Evolutionary conservation across 257 asterid species (phyloP), one percentile per base, ranked within the genome.

Genomic region (Solanum appendiculatum): DNA sequence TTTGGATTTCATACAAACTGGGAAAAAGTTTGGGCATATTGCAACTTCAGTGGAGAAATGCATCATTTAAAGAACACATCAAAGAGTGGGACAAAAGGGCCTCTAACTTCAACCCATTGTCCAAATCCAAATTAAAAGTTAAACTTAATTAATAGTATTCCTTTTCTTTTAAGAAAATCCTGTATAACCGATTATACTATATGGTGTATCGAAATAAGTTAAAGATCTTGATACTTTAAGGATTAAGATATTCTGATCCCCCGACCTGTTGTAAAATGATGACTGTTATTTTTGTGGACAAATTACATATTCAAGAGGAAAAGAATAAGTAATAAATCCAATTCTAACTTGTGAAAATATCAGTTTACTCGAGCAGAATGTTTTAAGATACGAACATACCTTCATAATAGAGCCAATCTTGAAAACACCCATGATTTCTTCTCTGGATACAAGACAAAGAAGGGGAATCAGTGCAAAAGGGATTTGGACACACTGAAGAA

Each of bases 391-490:
- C 36, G 42, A 54, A 60, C 25, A 54, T 92, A 95, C 97, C 98
- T 95, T 92, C 86, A 95, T 88, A 82, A 85, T 77, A 48, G 92
- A 33, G 87, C 98, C 97, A 31, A 95, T 92, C 72, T 93, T 94
- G 95, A 95, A 93, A 86, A 85, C 90, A n/a, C 97, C 97, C 98
- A 95, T 95, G 84, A 95, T 89, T 87, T 93, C 96, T 92, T 94
- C 96, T 92, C 92, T 95, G 6, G 98, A 92, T 60, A 95, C 97
- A 90, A 95, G 75, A 70, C 89, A 94, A 73, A 95, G 97, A 68
- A 95, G 96, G 25, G 97, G 98, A 86, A 95, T 94, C 37, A 95
- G 92, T 58, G 97, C 98, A 87, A 95, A 95, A 0, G 97, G 98
- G 85, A 95, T 95, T 91, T 95, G 98, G 87, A 95, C 88, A 0